Evolutionary conservation across 2,329 filamentous ascomycete genomes (phyloP), one percentile per base, ranked within the genome.

Genomic region (Zarea fungicola): DNA sequence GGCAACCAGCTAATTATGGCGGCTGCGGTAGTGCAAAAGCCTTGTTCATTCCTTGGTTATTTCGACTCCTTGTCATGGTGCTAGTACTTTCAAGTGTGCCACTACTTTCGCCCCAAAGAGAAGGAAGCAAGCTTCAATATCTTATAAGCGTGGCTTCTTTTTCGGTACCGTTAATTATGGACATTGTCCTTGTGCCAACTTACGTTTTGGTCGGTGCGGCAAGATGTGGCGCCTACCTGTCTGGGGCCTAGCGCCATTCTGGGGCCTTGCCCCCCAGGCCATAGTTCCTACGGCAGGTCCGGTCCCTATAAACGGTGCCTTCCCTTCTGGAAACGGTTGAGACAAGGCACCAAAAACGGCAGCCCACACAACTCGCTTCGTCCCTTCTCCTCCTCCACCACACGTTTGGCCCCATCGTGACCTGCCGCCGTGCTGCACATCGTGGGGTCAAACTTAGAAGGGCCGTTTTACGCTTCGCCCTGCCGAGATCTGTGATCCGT

Each of bases 401-500:
- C 37, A 42, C 36, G 11, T 19, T 23, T 13, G 37, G 37, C 45
- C 29, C 45, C 45, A 48, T 48, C 45, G 45, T 36, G 45, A 42
- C 37, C 28, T 36, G 45, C 39, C 31, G 37, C 37, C 21, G 21
- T 19, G 25, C 19, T 47, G 44, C 35, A 25, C 45, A 48, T 48
- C 45, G 45, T 48, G 45, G 45, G 45, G 45, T 48, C 37, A 35
- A 40, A 9, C 21, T 21, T 19, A 36, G 28, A 28, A 48, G 45
- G 28, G 45, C 45, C 45, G 45, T 29, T 29, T 29, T 48, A 28
- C 31, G 44, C 45, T 48, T 29, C 31, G 31, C 45, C 35, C 34
- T 42, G 39, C 45, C 45, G 37, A 48, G 45, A 48, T 48, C 45
- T 48, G 23, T 18, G 45, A 48, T 48, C 45, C 42, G 18, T 22